Conservation (phyloP, 352 stramenopile genomes). For the Globisporangium mamillatum region DNA sequence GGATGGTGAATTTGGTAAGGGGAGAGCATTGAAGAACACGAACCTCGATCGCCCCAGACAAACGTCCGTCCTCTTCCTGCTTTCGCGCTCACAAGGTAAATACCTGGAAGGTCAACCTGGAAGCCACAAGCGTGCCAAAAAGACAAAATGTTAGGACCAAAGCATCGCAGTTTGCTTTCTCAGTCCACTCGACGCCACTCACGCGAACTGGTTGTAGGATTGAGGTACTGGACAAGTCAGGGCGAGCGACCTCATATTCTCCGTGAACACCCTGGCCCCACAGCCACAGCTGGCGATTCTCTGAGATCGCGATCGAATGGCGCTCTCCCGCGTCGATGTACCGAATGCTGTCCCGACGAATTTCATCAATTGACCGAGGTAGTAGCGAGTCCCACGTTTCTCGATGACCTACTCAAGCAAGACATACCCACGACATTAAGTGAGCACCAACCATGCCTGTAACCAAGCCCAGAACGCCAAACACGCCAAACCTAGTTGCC, state of each 20-base stretch:
- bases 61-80: constrained; percentile 69
- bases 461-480: too few species aligned
- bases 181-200: not conserved
- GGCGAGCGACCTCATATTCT: constrained; percentile 34
- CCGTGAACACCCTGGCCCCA: constrained; percentile 75
- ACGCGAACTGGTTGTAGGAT: constrained; percentile 57
- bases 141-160: not conserved
- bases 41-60: constrained; percentile 76
- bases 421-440: not conserved
- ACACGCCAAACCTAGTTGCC: constrained; percentile 50
- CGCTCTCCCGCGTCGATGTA: constrained; percentile 64
- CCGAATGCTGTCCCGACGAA: constrained; percentile 49
- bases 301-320: constrained; percentile 72
- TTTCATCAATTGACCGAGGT: constrained; percentile 67
- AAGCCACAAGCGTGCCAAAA: not conserved
- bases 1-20: not conserved
- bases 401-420: constrained; percentile 41
- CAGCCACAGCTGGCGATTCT: constrained; percentile 55
- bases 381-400: constrained; percentile 65
- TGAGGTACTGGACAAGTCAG: constrained; percentile 44
- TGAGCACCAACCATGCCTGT: not conserved
- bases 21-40: not conserved
- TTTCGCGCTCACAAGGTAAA: constrained; percentile 51
- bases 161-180: not conserved
- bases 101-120: constrained; percentile 45